Conservation (phyloP, 192 early-diverging fungal species). For the Linnemannia exigua region DNA sequence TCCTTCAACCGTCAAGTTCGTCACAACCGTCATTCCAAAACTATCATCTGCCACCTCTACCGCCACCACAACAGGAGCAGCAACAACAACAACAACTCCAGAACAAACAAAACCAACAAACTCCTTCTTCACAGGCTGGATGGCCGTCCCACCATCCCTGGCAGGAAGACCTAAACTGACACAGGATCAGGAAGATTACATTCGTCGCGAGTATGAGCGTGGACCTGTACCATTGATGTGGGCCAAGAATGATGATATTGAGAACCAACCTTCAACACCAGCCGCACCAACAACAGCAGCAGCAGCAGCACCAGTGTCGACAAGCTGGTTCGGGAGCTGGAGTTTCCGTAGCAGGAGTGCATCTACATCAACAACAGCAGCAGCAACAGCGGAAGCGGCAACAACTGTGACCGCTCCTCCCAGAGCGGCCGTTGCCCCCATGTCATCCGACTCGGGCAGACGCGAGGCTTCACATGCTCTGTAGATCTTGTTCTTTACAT, state of each 20-base stretch:
- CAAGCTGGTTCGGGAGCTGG: constrained; percentile 1
- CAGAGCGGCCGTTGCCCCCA: not conserved
- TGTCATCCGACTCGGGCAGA: not conserved
- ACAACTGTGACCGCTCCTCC: not conserved
- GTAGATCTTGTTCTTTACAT: not conserved
- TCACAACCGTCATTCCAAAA: not conserved
- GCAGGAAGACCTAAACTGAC: constrained; percentile 22
- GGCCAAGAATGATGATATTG: constrained; percentile 23
- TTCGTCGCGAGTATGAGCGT: constrained; percentile 9
- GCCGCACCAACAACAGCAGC: not conserved
- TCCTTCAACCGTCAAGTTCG: not conserved
- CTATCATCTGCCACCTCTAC: not conserved
- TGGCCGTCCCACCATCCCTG: constrained; percentile 33
- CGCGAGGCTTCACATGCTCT: not conserved
- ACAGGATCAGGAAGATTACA: constrained; percentile 4
- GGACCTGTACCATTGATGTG: constrained; percentile 30
- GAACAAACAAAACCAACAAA: not conserved
- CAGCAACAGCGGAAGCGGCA: not conserved
- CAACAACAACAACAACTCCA: not conserved
- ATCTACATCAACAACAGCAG: not conserved
- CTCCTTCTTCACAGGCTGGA: constrained; percentile 28
- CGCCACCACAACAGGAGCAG: too few species aligned
- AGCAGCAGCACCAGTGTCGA: not conserved
- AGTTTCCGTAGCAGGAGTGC: not conserved
- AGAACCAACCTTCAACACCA: constrained; percentile 17